Base-by-base conservation (phyloP, 208 protist species). In the Borovskyia barvae region DNA sequence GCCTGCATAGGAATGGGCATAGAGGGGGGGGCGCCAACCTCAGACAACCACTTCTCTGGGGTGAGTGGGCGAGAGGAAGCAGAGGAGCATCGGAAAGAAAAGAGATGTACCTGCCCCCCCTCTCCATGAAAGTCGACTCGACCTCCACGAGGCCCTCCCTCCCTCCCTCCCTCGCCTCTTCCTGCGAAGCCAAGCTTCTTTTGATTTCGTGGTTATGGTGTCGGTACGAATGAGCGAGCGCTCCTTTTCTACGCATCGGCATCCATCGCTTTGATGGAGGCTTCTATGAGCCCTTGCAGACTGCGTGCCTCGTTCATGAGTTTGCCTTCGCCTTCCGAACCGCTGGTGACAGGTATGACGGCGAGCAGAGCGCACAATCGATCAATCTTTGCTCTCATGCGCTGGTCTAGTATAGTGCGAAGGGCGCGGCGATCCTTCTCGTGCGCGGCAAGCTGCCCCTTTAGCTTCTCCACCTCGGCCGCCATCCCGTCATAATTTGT, bases 341-440 rank as follows among this genome's bases (percentile, higher is more conserved):
- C 32, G 7, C 22, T 35, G 28, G 20, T 40, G 1, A 5, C 24
- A 22, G 36, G 20, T 3, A 32, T 19, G 43, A 11, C 24, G 37
- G 14, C 20, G 15, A 86, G 36, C 14, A 75, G 28, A 6, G 77
- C 72, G 39, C 72, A 85, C 42, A 96, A 92, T 15, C 54, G 48
- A 39, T 97, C 81, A 24, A 93, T 75, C 56, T 92, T 90, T 11
- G 55, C 45, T 41, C 86, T 85, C 50, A 95, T 87, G 26, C 85
- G 82, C 36, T 82, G 72, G 60, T 97, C 85, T 70, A 97, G 67
- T n/a, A 97, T 97, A 17, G 75, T 93, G 55, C 76, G 72, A 14
- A 97, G 66, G 5, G 92, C 92, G 7, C 65, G 66, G 2, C 81
- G 66, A 50, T 97, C 92, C 58, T 90, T 93, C 37, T 75, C 72